phyloP scores from a whole-genome alignment of 352 stramenopile genomes.

The Globisporangium takayamanum region DNA sequence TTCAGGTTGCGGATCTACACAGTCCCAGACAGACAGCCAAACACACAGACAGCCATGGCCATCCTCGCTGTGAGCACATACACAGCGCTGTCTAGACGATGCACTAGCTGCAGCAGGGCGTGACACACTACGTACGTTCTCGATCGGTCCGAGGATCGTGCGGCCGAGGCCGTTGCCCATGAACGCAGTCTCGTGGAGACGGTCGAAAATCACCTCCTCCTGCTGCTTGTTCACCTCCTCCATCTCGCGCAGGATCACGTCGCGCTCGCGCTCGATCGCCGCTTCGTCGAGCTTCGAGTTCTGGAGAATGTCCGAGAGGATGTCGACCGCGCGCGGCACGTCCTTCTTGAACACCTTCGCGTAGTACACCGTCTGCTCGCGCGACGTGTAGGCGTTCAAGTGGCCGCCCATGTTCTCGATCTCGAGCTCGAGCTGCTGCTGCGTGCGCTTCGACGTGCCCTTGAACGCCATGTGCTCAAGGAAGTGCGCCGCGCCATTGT shows the following conservation, averaged over 20 bases:
- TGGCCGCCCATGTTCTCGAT: constrained; percentile 99
- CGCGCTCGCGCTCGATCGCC: constrained; percentile 96
- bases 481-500: constrained; percentile 99
- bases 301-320: constrained; percentile 98
- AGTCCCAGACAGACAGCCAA: no score
- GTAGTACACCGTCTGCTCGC: constrained; percentile 99
- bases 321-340: constrained; percentile 95
- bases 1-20: constrained; percentile 87
- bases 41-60: no score
- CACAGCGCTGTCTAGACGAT: neutral
- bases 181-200: constrained; percentile 98
- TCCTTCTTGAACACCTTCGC: constrained; percentile 99
- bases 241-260: constrained; percentile 99
- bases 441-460: constrained; percentile 94
- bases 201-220: constrained; percentile 98
- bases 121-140: constrained; percentile 90
- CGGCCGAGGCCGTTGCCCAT: constrained; percentile 95
- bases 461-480: constrained; percentile 99
- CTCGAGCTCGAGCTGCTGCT: constrained; percentile 98
- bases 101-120: no score
- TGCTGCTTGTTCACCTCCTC: constrained; percentile 98
- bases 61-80: neutral
- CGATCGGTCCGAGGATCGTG: constrained; percentile 98
- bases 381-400: constrained; percentile 98
- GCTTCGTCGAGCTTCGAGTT: constrained; percentile 96